These are phyloP conservation scores for Fusarium coffeatum DNA, from an alignment of 2,329 filamentous ascomycete genomes.

Conservation along the genomic window DNA sequence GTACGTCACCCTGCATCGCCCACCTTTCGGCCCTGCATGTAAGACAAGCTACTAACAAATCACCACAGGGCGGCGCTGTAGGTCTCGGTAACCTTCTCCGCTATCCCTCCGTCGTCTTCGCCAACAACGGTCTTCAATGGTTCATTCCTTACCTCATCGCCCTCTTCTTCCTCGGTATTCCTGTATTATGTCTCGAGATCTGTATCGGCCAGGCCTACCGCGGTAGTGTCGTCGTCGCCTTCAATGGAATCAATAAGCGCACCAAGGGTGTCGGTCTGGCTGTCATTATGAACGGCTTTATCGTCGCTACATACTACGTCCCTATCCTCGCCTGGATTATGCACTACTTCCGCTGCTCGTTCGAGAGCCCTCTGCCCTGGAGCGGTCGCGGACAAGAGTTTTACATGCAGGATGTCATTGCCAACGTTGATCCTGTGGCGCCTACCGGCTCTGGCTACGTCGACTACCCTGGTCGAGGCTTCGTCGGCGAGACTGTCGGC, in stretches of 20 bases:
- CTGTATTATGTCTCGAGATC: constrained; percentile 64
- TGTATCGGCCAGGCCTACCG: constrained; percentile 74
- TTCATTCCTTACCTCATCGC: constrained; percentile 23
- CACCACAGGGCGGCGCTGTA: constrained; percentile 2
- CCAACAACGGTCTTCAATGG: constrained; percentile 9
- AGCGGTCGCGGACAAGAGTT: constrained; percentile 38
- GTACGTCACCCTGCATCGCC: not conserved
- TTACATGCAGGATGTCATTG: not conserved
- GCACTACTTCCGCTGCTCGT: constrained; percentile 64
- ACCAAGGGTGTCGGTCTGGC: constrained; percentile 63
- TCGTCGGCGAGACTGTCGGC: not conserved
- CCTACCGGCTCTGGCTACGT: not conserved
- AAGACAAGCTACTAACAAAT: not conserved
- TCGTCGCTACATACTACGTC: constrained; percentile 64
- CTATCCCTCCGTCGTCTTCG: constrained; percentile 10
- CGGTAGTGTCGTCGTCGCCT: constrained; percentile 62
- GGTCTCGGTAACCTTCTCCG: constrained; percentile 9
- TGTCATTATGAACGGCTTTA: constrained; percentile 60
- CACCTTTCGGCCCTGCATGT: not conserved
- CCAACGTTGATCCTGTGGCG: not conserved
- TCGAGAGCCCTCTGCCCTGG: constrained; percentile 64
- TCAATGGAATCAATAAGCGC: constrained; percentile 59
- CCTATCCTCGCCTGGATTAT: constrained; percentile 67
- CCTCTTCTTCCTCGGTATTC: constrained; percentile 57
- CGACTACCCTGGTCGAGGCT: not conserved